Evolutionary conservation across 2,329 filamentous ascomycete species (phyloP).

Genomic region (Bertia moriformis): DNA sequence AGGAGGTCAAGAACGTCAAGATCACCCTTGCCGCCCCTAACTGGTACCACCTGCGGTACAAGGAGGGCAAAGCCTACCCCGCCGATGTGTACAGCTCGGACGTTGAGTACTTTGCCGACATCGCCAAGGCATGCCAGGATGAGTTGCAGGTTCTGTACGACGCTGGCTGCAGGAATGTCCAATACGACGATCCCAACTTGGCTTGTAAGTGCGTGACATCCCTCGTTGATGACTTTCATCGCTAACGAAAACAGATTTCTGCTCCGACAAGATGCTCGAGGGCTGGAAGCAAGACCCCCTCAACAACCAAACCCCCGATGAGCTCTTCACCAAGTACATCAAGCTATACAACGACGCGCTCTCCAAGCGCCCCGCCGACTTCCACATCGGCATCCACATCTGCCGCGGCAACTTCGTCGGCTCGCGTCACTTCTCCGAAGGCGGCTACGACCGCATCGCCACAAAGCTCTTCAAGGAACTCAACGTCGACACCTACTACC

Average conservation of each 20-base stretch:
- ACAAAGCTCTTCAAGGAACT: constrained; percentile 40
- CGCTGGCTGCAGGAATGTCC: constrained; percentile 33
- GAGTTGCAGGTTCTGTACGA: constrained; percentile 37
- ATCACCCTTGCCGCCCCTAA: constrained; percentile 53
- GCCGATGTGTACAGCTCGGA: constrained; percentile 32
- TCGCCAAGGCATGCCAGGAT: constrained; percentile 33
- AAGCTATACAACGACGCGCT: constrained; percentile 38
- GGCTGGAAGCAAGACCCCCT: constrained; percentile 16
- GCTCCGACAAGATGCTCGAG: constrained; percentile 36
- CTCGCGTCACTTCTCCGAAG: constrained; percentile 39
- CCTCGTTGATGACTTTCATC: background rate
- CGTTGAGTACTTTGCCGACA: constrained; percentile 35
- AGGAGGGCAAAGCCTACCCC: constrained; percentile 32
- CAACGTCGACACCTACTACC: constrained; percentile 41
- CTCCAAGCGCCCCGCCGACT: constrained; percentile 31
- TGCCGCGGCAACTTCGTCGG: constrained; percentile 39
- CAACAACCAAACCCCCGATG: constrained; percentile 13
- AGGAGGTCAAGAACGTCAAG: constrained; percentile 51
- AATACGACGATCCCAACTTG: constrained; percentile 39
- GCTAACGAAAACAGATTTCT: constrained; percentile 27
- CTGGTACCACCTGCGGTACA: constrained; percentile 55
- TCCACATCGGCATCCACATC: constrained; percentile 40
- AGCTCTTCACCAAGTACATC: constrained; percentile 34
- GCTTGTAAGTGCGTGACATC: constrained; percentile 20
- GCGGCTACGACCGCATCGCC: constrained; percentile 41